Conservation (phyloP, 768 basidiomycete species). For the Hygrocybe coccinea region DNA sequence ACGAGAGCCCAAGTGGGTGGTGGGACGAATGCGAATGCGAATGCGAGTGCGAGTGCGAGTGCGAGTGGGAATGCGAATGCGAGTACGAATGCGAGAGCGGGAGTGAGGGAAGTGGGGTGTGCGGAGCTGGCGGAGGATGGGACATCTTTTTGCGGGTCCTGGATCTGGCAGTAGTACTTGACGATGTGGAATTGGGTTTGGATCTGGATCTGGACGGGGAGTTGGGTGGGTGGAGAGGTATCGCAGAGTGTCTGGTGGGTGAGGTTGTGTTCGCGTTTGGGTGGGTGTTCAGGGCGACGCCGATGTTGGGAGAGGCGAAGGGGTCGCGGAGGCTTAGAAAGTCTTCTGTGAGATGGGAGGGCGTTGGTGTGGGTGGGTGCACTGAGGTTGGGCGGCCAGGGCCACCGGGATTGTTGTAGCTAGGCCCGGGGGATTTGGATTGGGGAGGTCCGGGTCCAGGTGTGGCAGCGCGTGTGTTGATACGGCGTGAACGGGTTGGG, state of each 20-base stretch:
- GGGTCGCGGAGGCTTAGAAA: slow-evolving; percentile 20
- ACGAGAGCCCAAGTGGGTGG: too few species aligned
- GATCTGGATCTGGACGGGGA: not conserved
- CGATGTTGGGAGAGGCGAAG: slow-evolving; percentile 15
- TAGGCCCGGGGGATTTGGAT: too few species aligned
- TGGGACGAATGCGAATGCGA: too few species aligned
- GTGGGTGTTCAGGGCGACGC: not conserved
- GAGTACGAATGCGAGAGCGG: too few species aligned
- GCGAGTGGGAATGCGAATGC: too few species aligned
- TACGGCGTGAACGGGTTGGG: not conserved
- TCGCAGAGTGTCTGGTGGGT: not conserved
- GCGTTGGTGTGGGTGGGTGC: slow-evolving; percentile 4
- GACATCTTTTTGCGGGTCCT: not conserved
- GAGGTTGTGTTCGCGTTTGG: not conserved
- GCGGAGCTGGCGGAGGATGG: not conserved
- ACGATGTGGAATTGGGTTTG: not conserved
- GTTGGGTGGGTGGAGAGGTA: not conserved
- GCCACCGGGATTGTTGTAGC: too few species aligned
- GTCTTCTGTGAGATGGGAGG: slow-evolving; percentile 15
- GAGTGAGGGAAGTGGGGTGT: not conserved
- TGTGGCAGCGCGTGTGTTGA: not conserved
- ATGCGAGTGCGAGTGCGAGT: too few species aligned
- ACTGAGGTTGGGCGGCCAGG: not conserved
- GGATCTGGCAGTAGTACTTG: not conserved
- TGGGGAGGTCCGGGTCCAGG: too few species aligned